Base-by-base conservation (phyloP, 192 early-diverging fungal species). In the Glomus cerebriforme region DNA sequence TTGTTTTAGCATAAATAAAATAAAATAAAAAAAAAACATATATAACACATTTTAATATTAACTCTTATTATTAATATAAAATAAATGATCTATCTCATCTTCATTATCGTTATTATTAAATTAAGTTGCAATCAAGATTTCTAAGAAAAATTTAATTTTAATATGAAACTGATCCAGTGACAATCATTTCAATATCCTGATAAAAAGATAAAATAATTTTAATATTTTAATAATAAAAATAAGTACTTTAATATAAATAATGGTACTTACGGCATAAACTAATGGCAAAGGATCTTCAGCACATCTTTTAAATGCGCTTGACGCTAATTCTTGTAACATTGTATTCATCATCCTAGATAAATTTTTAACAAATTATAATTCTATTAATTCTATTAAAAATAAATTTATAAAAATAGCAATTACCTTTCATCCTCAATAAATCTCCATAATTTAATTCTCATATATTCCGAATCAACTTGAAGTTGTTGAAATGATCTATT, bases 401-500 rank as follows among this genome's bases (percentile, higher is more conserved):
- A 27, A 47, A 26, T 13, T 17, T 49, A 31, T 39, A 8, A 34
- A 73, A 24, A 19, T 5, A 88, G n/a, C n/a, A n/a, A 71, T 32
- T 86, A 62, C 26, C 87, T 71, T 68, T 83, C 79, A 62, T 89
- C 88, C 2, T 86, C 85, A 6, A 82, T 79, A 74, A 86, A 85
- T 29, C 81, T 78, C 85, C 87, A 87, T 27, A 89, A 78, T 79
- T 79, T 79, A 70, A 85, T 73, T 70, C 87, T 72, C 31, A 85
- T 70, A 82, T 85, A 88, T 75, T 92, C 92, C 1, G 85, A 85
- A 84, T 95, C 93, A 2, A 92, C 70, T 80, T 93, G 93, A 17
- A 93, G 73, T 80, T 91, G 89, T 74, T 90, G 88, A 75, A 92
- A 92, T 19, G 85, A 86, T 19, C 64, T 72, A 13, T 83, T 79